Conservation (phyloP, 2,329 filamentous ascomycete genomes). For the Alternaria conjuncta region DNA sequence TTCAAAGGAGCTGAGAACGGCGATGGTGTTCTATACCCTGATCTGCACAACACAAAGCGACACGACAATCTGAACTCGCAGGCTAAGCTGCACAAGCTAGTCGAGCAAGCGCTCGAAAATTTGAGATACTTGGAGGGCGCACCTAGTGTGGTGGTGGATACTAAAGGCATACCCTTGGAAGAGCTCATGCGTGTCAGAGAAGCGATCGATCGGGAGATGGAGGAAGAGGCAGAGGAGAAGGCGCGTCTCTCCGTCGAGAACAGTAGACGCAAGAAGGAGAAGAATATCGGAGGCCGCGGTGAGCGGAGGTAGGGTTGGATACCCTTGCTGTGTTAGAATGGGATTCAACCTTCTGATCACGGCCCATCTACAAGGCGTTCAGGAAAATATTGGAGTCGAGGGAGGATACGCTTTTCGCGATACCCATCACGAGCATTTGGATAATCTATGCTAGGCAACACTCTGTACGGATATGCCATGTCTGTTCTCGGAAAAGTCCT, state of each 20-base stretch:
- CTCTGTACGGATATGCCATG: not conserved
- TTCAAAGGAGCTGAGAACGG: conserved; percentile 80
- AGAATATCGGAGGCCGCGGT: conserved; percentile 53
- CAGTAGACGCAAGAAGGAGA: conserved; percentile 50
- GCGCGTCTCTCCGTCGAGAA: conserved; percentile 64
- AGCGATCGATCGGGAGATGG: conserved; percentile 71
- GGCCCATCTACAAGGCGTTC: not conserved
- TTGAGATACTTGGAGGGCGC: conserved; percentile 82
- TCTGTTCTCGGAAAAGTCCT: not conserved
- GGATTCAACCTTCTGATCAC: not conserved
- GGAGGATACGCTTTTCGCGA: not conserved
- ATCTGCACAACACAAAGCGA: conserved; percentile 76
- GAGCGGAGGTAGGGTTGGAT: conserved; percentile 42
- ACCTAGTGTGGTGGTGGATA: conserved; percentile 77
- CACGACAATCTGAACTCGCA: conserved; percentile 80
- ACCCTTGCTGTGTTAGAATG: not conserved
- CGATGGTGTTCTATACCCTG: conserved; percentile 76
- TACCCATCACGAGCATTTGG: not conserved
- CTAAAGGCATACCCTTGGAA: conserved; percentile 79
- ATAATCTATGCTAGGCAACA: not conserved
- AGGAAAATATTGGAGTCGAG: not conserved
- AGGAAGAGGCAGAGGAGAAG: conserved; percentile 68
- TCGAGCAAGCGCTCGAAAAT: conserved; percentile 82
- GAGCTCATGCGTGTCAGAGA: conserved; percentile 61
- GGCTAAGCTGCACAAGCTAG: conserved; percentile 76